Conservation (phyloP, 352 stramenopile genomes). For the Globisporangium paddicum region DNA sequence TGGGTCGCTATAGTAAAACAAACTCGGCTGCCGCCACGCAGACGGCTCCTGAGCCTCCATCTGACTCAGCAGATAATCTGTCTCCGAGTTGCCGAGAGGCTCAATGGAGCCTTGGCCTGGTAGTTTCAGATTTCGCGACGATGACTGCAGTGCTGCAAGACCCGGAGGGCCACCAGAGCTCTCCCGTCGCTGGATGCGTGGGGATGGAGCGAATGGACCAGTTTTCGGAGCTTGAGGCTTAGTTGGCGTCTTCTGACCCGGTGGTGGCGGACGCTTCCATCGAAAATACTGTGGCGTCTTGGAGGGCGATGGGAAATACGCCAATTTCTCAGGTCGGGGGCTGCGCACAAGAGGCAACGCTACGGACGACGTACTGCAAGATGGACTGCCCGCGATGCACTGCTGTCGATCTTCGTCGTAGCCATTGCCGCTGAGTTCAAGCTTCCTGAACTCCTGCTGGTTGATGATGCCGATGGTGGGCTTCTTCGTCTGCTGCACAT, state of each 20-base stretch:
- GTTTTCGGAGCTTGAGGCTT: slow-evolving; percentile 1
- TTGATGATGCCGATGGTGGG: slow-evolving; percentile 47
- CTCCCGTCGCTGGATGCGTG: slow-evolving; percentile 16
- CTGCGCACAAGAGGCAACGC: slow-evolving; percentile 53
- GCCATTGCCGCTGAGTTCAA: slow-evolving; percentile 7
- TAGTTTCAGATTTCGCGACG: slow-evolving; percentile 3
- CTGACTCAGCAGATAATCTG: not conserved
- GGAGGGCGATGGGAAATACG: slow-evolving; percentile 34
- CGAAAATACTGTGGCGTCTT: slow-evolving; percentile 62
- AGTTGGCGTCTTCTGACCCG: slow-evolving; percentile 6
- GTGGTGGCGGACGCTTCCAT: slow-evolving; percentile 34
- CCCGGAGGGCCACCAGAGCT: not conserved
- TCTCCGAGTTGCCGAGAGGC: not conserved
- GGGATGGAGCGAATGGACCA: not conserved
- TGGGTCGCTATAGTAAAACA: slow-evolving; percentile 23
- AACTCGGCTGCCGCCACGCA: slow-evolving; percentile 9
- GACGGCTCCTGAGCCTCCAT: not conserved
- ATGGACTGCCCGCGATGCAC: not conserved
- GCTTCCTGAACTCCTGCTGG: slow-evolving; percentile 30
- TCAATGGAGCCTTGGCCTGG: not conserved
- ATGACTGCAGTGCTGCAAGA: slow-evolving; percentile 7
- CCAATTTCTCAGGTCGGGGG: slow-evolving; percentile 27
- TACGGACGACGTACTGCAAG: slow-evolving; percentile 18
- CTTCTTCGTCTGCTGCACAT: slow-evolving; percentile 36
- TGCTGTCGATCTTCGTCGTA: slow-evolving; percentile 15